Evolutionary conservation across 768 basidiomycete species (phyloP), one percentile per base, ranked within the genome.

Genomic region (Clavulina sp.): DNA sequence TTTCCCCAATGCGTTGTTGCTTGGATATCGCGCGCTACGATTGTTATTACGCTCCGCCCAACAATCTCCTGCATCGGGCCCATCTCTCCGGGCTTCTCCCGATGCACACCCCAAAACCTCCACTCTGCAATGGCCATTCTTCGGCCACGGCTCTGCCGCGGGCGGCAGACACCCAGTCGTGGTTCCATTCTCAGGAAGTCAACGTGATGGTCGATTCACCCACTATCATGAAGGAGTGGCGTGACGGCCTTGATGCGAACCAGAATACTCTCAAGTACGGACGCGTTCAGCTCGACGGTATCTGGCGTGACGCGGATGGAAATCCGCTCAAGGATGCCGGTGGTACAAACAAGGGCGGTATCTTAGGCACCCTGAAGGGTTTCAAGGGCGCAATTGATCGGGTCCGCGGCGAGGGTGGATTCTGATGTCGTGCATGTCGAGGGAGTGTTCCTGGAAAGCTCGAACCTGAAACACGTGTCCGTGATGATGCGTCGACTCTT

Each of bases 151-250:
- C 4, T 16, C 31, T n/a, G n/a, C n/a, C n/a, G n/a, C n/a, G n/a
- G 6, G 16, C 7, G 40, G 13, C 58, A 70, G 77, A 78, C 54
- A 73, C 76, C 4, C 80, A 82, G 58, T 74, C 72, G 3, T 82
- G 80, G 79, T 81, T 71, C 66, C 81, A 84, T 62, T 76, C 74
- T 40, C 76, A 79, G 54, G 81, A 84, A 58, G 69, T 76, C 57
- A 82, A 84, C 60, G 64, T 79, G 52, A 72, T 80, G 69, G 66
- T 79, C 41, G 77, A 80, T 60, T 72, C 69, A 23, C 62, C 67
- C n/a, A 63, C 66, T 34, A 65, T 78, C 49, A 73, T 75, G 47
- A 57, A 62, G 33, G 76, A 75, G 52, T 77, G 78, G 76, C 70
- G 72, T 63, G 70, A 73, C 44, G 71, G 68, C 5, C 61, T 76